Evolutionary conservation across 495 filamentous ascomycete genomes (phyloP), one percentile per base, ranked within the genome.

Genomic region (Podospora pseudocomata): DNA sequence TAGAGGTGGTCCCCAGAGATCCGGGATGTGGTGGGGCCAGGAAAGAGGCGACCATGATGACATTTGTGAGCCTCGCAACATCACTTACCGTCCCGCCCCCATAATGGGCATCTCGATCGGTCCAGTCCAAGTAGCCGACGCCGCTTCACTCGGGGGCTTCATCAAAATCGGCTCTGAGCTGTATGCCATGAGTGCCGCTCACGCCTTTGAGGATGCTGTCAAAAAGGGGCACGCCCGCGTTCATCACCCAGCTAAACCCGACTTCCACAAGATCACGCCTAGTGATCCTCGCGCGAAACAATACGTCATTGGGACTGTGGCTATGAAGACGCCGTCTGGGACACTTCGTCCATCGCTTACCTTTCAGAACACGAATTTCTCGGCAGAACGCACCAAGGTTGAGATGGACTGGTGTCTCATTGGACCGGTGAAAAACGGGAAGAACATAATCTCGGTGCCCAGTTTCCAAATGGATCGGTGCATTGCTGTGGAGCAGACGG

Each of bases 361-460:
- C 7, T 72, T 72, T 53, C 54, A 54, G 27, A 55, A 63, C 1
- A 62, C n/a, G 5, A 18, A n/a, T 13, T n/a, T 67, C 5, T 6
- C 60, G 9, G 4, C 15, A 4, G 13, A 67, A 0, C 20, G 16
- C 27, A 66, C 44, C 26, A 18, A 32, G 32, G 67, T 72, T 13
- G 70, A 69, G 64, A 66, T 72, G 67, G 70, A 72, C 18, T 72
- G 55, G 30, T 72, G 64, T 30, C 28, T 69, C 53, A 69, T 69
- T 13, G 67, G 70, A 9, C 64, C 67, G 1, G 67, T 69, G 15
- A 19, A 13, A 30, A 65, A 72, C n/a, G 70, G 64, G 2, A 65
- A 53, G 44, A 72, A 69, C 30, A 18, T 67, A 11, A 44, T 69
- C 11, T 34, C 66, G 1, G 23, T 68, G 27, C 66, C 70, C 13